Evolutionary conservation across 164 flowering plant genomes (phyloP), one percentile per base, ranked within the genome.

Genomic region (Pachysandra terminalis): DNA sequence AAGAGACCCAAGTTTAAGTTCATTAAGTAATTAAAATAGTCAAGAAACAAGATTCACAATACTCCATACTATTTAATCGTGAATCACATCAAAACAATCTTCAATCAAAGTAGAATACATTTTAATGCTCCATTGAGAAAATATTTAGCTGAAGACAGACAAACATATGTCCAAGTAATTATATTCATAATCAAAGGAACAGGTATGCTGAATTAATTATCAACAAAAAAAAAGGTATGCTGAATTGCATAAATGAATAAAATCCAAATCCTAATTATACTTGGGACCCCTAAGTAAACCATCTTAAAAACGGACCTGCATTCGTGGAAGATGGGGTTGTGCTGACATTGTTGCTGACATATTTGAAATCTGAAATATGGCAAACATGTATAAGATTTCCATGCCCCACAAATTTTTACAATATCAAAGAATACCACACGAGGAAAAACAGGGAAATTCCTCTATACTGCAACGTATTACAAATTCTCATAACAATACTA

Each of bases 311-410:
- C 76, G 69, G 45, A 90, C 97, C 95, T 93, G 98, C 83, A 86
- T 80, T 71, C 98, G 73, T 56, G 93, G 87, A 64, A 86, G 53
- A 73, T 75, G 75, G 59, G 98, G 72, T 56, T 89, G 95, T 13
- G 93, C 81, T 71, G 82, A 56, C 85, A 92, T 84, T 67, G 87
- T 77, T 37, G 85, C 86, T 27, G 98, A 87, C 78, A 90, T 85
- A 80, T 87, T 90, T 23, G 98, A 75, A 41, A 90, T 81, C 98
- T 93, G 82, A 64, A 75, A 74, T 53, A 59, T 53, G 27, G 22
- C 63, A 49, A 19, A 19, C 0, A 19, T 25, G n/a, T 9, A 26
- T 16, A 19, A 62, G 6, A 27, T 41, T 57, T 19, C 23, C 64
- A 56, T 13, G 49, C 26, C 40, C 15, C 25, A 26, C 16, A 19